Percentiles rank a stretch among this genome's conserved stretches.
These are phyloP conservation scores for Neurospora sp. DNA, from an alignment of 495 filamentous ascomycete genomes.

Conservation along the genomic window DNA sequence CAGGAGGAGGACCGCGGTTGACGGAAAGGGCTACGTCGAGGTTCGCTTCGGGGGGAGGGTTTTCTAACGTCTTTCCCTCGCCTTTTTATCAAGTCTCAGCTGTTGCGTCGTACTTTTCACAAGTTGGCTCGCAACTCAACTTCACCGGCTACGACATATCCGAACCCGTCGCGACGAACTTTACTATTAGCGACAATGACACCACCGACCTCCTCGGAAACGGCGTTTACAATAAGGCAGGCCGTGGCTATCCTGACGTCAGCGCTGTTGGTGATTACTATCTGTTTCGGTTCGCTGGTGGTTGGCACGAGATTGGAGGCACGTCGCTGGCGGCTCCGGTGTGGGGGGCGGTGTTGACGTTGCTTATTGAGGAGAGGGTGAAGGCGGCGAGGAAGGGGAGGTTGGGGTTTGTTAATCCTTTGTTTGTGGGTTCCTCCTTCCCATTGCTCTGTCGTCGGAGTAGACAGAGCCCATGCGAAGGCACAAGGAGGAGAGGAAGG, in stretches of 20 bases:
- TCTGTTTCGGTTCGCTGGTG: slow-evolving; percentile 33
- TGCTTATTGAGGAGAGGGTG: slow-evolving; percentile 53
- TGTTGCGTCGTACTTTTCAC: slow-evolving; percentile 41
- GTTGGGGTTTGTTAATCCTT: slow-evolving; percentile 39
- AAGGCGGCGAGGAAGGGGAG: slow-evolving; percentile 39
- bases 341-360: slow-evolving; percentile 47
- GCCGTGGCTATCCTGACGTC: slow-evolving; percentile 57
- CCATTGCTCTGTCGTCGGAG: too few species aligned
- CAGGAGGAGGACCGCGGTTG: slow-evolving; percentile 11
- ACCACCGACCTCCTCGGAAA: slow-evolving; percentile 8
- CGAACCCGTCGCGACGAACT: slow-evolving; percentile 7
- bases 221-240: slow-evolving; percentile 43
- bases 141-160: slow-evolving; percentile 11
- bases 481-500: too few species aligned
- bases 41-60: slow-evolving; percentile 53
- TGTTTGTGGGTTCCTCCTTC: too few species aligned
- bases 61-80: slow-evolving; percentile 54
- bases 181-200: neutral
- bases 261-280: slow-evolving; percentile 53
- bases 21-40: slow-evolving; percentile 32
- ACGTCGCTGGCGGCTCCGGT: slow-evolving; percentile 51
- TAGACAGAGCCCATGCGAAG: too few species aligned
- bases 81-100: slow-evolving; percentile 47
- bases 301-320: slow-evolving; percentile 36
- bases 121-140: slow-evolving; percentile 18